A percentile compares a stretch with the other conserved stretches of the same genome.
These are phyloP conservation scores for Trematosphaeria pertusa DNA, from an alignment of 2,329 filamentous ascomycete species.

Conservation along the genomic window DNA sequence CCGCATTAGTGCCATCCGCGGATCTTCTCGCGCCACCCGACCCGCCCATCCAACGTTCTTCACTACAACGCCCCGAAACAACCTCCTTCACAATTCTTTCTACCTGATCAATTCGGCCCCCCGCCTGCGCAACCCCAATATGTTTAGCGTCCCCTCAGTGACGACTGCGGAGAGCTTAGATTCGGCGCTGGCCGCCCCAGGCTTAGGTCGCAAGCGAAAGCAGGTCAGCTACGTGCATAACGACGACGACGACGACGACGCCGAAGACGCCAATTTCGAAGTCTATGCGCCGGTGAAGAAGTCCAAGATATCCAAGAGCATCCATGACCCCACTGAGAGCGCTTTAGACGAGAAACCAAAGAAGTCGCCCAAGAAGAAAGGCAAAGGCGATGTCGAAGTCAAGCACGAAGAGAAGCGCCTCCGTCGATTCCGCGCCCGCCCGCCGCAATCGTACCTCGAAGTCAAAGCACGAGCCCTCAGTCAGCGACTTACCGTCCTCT, in stretches of 20 bases:
- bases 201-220: conserved; percentile 31
- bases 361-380: conserved; percentile 25
- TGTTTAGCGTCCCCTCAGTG: too few species aligned
- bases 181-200: not conserved
- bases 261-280: not conserved
- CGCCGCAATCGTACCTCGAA: conserved; percentile 56
- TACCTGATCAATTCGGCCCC: too few species aligned
- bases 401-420: conserved; percentile 41
- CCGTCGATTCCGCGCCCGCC: conserved; percentile 39
- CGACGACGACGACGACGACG: conserved; percentile 5
- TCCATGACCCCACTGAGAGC: not conserved
- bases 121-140: too few species aligned
- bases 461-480: conserved; percentile 57
- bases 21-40: too few species aligned
- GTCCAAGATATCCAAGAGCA: conserved; percentile 4
- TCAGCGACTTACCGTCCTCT: conserved; percentile 65
- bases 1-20: too few species aligned
- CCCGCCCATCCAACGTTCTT: too few species aligned
- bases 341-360: conserved; percentile 8
- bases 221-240: conserved; percentile 16
- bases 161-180: not conserved
- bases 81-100: too few species aligned
- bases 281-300: conserved; percentile 1
- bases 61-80: too few species aligned
- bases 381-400: conserved; percentile 21